phyloP scores from a whole-genome alignment of 495 filamentous ascomycete species.

The Hypoxylon subgilvum region DNA sequence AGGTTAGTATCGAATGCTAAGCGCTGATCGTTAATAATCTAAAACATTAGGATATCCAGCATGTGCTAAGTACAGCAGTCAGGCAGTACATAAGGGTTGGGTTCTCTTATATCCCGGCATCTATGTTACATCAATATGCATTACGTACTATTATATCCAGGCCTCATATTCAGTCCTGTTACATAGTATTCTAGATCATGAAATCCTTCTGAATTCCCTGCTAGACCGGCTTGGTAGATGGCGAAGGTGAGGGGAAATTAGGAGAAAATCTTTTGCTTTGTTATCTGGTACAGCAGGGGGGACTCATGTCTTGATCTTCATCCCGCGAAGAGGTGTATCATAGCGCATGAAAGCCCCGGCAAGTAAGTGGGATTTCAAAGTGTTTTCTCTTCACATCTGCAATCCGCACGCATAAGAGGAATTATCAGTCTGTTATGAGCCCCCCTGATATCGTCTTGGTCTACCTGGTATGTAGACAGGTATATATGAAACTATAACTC shows the following conservation, averaged over 20 bases:
- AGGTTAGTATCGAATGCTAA: too few species aligned
- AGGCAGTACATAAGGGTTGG: too few species aligned
- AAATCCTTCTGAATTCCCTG: neutral
- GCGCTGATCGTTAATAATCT: too few species aligned
- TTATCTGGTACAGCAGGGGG: neutral
- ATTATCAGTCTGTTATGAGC: neutral
- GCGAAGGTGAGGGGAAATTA: neutral
- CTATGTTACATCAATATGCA: too few species aligned
- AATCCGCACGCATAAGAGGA: neutral
- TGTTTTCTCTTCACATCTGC: neutral
- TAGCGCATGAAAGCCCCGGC: slow-evolving; percentile 6
- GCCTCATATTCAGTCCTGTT: too few species aligned
- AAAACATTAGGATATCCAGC: too few species aligned
- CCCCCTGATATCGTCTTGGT: slow-evolving; percentile 14
- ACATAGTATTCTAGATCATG: neutral
- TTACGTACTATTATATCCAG: too few species aligned
- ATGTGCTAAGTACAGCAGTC: too few species aligned
- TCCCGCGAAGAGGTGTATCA: neutral
- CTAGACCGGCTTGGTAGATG: neutral
- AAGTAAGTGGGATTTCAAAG: slow-evolving; percentile 6
- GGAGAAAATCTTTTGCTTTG: slow-evolving; percentile 2
- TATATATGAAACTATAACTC: slow-evolving; percentile 14
- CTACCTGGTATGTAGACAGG: neutral
- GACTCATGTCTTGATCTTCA: neutral
- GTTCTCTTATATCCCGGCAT: too few species aligned